Conservation (phyloP, 2,329 filamentous ascomycete species). For the Neofusicoccum sp. region DNA sequence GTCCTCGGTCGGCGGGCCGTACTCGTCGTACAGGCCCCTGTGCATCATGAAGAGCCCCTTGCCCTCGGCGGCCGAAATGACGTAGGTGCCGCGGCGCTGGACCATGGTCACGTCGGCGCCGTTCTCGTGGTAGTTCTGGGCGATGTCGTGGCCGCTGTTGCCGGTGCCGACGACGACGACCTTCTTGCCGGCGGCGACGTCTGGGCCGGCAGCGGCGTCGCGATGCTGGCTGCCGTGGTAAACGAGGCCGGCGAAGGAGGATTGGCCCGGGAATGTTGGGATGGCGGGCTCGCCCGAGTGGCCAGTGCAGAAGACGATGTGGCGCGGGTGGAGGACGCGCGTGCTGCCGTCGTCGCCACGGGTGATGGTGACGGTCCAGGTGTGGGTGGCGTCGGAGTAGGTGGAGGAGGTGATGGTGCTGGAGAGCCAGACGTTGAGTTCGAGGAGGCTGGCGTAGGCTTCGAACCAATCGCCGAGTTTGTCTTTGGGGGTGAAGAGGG, state of each 20-base stretch:
- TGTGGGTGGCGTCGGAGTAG: conserved; percentile 51
- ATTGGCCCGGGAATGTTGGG: conserved; percentile 47
- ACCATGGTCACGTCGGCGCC: conserved; percentile 68
- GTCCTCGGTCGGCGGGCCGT: conserved; percentile 61
- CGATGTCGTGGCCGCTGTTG: conserved; percentile 68
- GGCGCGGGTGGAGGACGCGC: conserved; percentile 59
- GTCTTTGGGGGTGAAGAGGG: conserved; percentile 69
- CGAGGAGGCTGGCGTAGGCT: conserved; percentile 61
- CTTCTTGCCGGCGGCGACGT: conserved; percentile 54
- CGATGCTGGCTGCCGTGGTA: conserved; percentile 48
- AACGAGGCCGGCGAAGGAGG: conserved; percentile 58
- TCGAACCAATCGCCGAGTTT: conserved; percentile 70
- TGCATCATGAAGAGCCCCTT: conserved; percentile 50
- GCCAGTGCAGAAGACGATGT: conserved; percentile 66
- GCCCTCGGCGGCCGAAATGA: conserved; percentile 57
- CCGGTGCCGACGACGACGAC: conserved; percentile 66
- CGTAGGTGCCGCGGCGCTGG: conserved; percentile 64
- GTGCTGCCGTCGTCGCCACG: conserved; percentile 40
- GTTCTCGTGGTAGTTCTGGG: conserved; percentile 65
- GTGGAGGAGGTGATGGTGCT: conserved; percentile 49
- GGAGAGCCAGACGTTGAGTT: conserved; percentile 65
- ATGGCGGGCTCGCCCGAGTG: conserved; percentile 65
- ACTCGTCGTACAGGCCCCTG: conserved; percentile 49
- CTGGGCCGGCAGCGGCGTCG: conserved; percentile 46
- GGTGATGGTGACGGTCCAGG: conserved; percentile 57